These are phyloP conservation scores for Termitomyces sp. DNA, from an alignment of 768 basidiomycete species.

Conservation along the genomic window DNA sequence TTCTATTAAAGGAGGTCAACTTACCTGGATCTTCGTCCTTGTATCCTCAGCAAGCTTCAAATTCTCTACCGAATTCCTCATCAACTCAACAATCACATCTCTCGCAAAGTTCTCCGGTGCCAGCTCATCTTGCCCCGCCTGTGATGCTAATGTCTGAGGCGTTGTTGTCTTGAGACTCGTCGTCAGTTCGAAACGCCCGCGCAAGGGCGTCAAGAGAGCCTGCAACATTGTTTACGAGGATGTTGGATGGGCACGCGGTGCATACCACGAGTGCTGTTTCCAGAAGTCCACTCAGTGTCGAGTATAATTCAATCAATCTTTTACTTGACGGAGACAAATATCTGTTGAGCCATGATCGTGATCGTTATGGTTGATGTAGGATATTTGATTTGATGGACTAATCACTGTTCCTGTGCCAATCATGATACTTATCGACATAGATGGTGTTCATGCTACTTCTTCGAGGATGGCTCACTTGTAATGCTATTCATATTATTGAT, in stretches of 20 bases:
- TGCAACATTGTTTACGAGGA: constrained; percentile 40
- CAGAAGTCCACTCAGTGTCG: constrained; percentile 8
- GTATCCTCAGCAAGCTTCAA: constrained; percentile 54
- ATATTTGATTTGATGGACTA: background rate
- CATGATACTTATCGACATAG: too few relatives aligned
- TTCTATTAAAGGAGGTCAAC: constrained; percentile 8
- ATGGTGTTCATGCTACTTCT: too few relatives aligned
- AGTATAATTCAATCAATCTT: background rate
- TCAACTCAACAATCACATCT: constrained; percentile 66
- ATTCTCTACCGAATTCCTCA: constrained; percentile 65
- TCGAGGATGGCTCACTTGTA: background rate
- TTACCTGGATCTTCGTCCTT: constrained; percentile 48
- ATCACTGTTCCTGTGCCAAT: too few relatives aligned
- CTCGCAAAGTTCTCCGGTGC: constrained; percentile 69
- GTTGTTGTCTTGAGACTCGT: constrained; percentile 22
- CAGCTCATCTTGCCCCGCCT: constrained; percentile 35
- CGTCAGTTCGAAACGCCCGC: constrained; percentile 47
- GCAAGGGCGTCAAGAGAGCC: constrained; percentile 55
- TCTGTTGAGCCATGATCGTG: constrained; percentile 2
- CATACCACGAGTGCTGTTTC: constrained; percentile 8
- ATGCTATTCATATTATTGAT: background rate
- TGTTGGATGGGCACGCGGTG: background rate
- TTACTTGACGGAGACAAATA: constrained; percentile 11
- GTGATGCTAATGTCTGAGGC: constrained; percentile 11
- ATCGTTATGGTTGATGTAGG: constrained; percentile 4